A percentile compares a stretch with the other conserved stretches of the same genome.
phyloP scores from a whole-genome alignment of 495 filamentous ascomycete species.

The Parathielavia appendiculata region DNA sequence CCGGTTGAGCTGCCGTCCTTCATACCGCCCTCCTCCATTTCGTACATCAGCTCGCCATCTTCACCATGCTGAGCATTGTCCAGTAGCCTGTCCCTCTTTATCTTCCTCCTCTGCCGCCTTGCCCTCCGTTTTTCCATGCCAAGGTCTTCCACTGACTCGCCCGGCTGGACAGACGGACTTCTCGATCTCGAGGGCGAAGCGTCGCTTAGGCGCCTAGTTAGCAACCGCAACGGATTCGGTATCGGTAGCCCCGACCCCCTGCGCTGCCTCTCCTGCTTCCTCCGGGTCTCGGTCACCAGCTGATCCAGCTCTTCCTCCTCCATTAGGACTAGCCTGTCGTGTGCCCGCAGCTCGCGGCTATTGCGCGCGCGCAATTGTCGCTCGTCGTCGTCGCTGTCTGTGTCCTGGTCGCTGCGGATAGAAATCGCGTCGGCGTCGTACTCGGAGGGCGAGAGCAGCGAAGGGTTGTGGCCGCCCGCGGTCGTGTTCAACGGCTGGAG shows the following conservation, averaged over 20 bases:
- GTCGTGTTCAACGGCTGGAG: constrained; percentile 29
- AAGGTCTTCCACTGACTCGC: constrained; percentile 26
- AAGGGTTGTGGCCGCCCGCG: constrained; percentile 25
- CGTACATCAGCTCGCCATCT: constrained; percentile 74
- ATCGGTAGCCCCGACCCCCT: constrained; percentile 41
- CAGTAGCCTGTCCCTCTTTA: constrained; percentile 45
- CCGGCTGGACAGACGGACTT: constrained; percentile 29
- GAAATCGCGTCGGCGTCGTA: constrained; percentile 67
- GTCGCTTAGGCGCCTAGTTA: constrained; percentile 35
- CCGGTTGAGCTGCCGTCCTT: constrained; percentile 57
- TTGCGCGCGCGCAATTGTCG: constrained; percentile 58
- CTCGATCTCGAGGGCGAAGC: constrained; percentile 26
- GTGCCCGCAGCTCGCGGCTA: constrained; percentile 62
- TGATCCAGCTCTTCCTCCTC: constrained; percentile 88
- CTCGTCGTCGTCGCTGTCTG: constrained; percentile 71
- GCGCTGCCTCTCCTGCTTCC: constrained; percentile 48
- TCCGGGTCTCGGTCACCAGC: constrained; percentile 53
- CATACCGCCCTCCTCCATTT: constrained; percentile 78
- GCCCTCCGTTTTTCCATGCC: constrained; percentile 50
- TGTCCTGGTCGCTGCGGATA: constrained; percentile 66
- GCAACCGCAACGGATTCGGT: constrained; percentile 42
- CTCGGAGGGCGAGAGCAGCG: constrained; percentile 56
- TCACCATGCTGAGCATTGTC: constrained; percentile 52
- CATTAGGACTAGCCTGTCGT: constrained; percentile 71
- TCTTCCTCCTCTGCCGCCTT: constrained; percentile 40